Base-by-base conservation (phyloP, 2,329 filamentous ascomycete genomes). In the Nemania abortiva region DNA sequence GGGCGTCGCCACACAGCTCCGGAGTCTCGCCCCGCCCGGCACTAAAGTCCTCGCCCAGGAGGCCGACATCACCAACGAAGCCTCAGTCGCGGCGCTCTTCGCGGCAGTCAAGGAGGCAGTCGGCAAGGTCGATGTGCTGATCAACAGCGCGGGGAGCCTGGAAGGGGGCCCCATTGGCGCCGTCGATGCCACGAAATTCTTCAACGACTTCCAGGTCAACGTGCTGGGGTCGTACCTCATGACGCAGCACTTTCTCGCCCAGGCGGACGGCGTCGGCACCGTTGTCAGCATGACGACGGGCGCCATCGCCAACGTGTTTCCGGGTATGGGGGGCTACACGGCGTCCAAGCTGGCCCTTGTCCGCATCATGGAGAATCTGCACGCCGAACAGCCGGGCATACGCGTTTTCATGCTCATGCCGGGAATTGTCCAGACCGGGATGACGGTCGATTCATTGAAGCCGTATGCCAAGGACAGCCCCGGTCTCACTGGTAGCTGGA, bases 151-250 rank as follows among this genome's bases (percentile, higher is more conserved):
- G 42, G 67, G 68, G 20, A 68, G 49, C 27, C n/a, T 74, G 69
- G 54, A 66, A 1, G 9, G 5, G 31, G 67, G 60, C 31, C 29
- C 62, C 18, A 39, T 74, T 2, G 72, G 70, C 29, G 66, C 2
- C 39, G 55, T 66, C 24, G 68, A 73, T 27, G 34, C 65, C 27
- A 18, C 60, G 15, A 61, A 69, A 27, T 73, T 54, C 39, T 73
- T 63, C 11, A 58, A 53, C 20, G 64, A 70, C 34, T 70, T 72
- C 54, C 52, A 73, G 58, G 70, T 73, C 58, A 74, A 74, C 57
- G 70, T 74, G 20, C 58, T 65, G 27, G 72, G 72, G 9, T 22
- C 67, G 11, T 74, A 72, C 61, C 60, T 70, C 2, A 62, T 74
- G 61, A 68, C 45, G 9, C 70, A 72, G 50, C 27, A 70, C 55